Conservation (phyloP, 768 basidiomycete genomes). For the Atractiella rhizophila region DNA sequence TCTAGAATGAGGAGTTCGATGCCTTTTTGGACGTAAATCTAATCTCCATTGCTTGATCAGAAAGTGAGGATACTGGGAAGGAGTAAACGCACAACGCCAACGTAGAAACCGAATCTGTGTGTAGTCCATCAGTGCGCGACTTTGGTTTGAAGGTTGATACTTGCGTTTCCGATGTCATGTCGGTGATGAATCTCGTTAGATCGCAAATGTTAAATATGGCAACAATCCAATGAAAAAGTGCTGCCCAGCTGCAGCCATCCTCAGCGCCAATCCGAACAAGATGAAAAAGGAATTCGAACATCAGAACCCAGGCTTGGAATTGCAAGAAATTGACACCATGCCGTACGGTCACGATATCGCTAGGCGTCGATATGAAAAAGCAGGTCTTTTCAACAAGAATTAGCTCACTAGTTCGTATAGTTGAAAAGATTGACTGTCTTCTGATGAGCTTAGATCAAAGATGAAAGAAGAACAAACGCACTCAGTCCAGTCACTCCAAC, state of each 20-base stretch:
- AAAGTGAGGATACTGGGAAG: background rate
- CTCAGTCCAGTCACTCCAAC: slow-evolving; percentile 82
- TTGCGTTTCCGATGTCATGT: slow-evolving; percentile 18
- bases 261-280: background rate
- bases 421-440: slow-evolving; percentile 18
- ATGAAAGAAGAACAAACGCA: background rate
- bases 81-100: background rate
- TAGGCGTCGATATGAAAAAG: no score
- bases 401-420: slow-evolving; percentile 19
- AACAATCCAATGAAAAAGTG: slow-evolving; percentile 17
- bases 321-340: slow-evolving; percentile 17
- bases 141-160: background rate
- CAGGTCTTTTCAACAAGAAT: no score
- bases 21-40: slow-evolving; percentile 18
- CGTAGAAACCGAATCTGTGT: slow-evolving; percentile 15
- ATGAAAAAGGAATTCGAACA: slow-evolving; percentile 4
- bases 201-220: slow-evolving; percentile 17
- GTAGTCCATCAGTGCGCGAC: background rate
- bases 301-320: slow-evolving; percentile 17
- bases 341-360: slow-evolving; percentile 13
- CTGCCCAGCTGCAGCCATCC: slow-evolving; percentile 16
- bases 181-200: slow-evolving; percentile 18
- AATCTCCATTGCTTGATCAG: slow-evolving; percentile 11
- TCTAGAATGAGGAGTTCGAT: slow-evolving; percentile 17
- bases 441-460: background rate